Evolutionary conservation across 176 grass and related monocot genomes (phyloP).

Genomic region (Zoysia japonica): DNA sequence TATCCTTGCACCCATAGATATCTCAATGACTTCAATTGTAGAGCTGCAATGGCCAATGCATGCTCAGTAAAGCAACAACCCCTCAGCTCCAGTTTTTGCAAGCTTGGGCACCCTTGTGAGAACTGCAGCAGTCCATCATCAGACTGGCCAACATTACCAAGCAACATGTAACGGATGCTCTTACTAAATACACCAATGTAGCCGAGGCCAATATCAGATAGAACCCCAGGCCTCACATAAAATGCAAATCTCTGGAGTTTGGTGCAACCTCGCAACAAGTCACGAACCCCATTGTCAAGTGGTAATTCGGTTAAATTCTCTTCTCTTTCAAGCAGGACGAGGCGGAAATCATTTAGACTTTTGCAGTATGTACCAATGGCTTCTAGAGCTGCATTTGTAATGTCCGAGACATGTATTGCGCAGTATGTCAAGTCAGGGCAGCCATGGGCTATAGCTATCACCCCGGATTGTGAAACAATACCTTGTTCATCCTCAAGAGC

Average conservation of each 20-base stretch:
- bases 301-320: slow-evolving; percentile 63
- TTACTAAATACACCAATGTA: slow-evolving; percentile 78
- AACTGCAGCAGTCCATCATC: slow-evolving; percentile 66
- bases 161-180: slow-evolving; percentile 72
- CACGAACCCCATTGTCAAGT: slow-evolving; percentile 85
- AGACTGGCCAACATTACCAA: slow-evolving; percentile 82
- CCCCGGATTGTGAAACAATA: slow-evolving; percentile 68
- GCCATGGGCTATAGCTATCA: slow-evolving; percentile 70
- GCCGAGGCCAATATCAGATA: slow-evolving; percentile 79
- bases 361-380: slow-evolving; percentile 65
- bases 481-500: slow-evolving; percentile 83
- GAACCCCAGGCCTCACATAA: slow-evolving; percentile 88
- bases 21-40: slow-evolving; percentile 69
- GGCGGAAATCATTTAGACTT: slow-evolving; percentile 92
- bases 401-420: slow-evolving; percentile 82
- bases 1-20: slow-evolving; percentile 99
- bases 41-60: slow-evolving; percentile 71
- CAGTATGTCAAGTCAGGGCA: slow-evolving; percentile 81
- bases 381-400: slow-evolving; percentile 94
- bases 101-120: slow-evolving; percentile 62
- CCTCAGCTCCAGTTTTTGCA: slow-evolving; percentile 95
- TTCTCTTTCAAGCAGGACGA: slow-evolving; percentile 92
- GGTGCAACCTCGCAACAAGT: slow-evolving; percentile 75
- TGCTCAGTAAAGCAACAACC: slow-evolving; percentile 80
- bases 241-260: slow-evolving; percentile 89